A percentile compares a stretch with the other conserved stretches of the same genome.
Conservation (phyloP, 805 yeast species). For the Metschnikowia bowlesiae region DNA sequence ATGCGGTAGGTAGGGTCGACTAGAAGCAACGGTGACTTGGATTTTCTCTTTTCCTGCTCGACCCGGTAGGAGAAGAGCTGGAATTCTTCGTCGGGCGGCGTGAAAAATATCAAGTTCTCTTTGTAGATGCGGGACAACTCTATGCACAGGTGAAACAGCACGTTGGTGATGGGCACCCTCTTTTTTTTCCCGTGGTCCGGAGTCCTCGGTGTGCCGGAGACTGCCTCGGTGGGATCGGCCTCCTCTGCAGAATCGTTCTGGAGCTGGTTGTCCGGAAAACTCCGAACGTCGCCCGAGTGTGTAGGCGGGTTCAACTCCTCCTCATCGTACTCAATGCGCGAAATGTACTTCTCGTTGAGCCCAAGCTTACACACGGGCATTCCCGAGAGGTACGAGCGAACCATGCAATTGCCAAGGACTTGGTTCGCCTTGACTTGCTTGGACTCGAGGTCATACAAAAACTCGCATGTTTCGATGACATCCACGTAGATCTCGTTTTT, state of each 20-base stretch:
- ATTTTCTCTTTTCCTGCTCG: constrained; percentile 36
- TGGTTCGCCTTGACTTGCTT: constrained; percentile 28
- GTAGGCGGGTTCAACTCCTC: constrained; percentile 5
- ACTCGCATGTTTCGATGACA: constrained; percentile 36
- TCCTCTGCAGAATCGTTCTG: constrained; percentile 3
- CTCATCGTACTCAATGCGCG: constrained; percentile 27
- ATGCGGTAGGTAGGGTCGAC: constrained; percentile 35
- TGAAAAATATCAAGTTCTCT: constrained; percentile 65
- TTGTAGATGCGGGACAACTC: constrained; percentile 63
- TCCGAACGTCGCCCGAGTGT: background rate
- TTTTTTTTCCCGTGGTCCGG: constrained; percentile 2
- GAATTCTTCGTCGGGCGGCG: constrained; percentile 72
- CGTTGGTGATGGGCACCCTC: constrained; percentile 32
- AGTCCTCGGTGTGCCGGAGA: background rate
- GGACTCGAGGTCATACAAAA: constrained; percentile 30
- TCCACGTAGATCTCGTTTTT: constrained; percentile 43
- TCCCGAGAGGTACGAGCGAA: constrained; percentile 39
- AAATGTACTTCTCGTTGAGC: constrained; percentile 36
- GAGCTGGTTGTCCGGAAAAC: constrained; percentile 11
- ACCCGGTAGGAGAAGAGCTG: constrained; percentile 36
- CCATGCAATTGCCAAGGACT: constrained; percentile 31
- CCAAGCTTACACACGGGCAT: constrained; percentile 42
- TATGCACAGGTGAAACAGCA: constrained; percentile 64
- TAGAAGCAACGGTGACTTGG: constrained; percentile 42
- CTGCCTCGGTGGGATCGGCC: background rate